phyloP scores from a whole-genome alignment of 208 protist genomes.

The Entamoeba invadens region DNA sequence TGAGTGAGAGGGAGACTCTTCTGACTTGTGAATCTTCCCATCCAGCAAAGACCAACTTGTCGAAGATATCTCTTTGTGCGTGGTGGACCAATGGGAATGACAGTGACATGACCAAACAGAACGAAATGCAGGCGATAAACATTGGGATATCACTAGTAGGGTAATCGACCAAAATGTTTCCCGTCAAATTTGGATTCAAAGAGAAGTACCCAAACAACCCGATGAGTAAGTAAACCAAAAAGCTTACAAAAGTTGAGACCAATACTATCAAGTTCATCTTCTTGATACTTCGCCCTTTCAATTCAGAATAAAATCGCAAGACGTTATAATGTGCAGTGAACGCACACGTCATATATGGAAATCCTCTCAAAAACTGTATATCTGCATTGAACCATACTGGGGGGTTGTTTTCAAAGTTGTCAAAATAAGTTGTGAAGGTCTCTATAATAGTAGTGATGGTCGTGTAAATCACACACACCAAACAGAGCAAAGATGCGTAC shows the following conservation, averaged over 20 bases:
- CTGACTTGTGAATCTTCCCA: not conserved
- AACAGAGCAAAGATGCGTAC: not conserved
- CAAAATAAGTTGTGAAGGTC: not conserved
- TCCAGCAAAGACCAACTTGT: not conserved
- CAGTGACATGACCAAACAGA: not conserved
- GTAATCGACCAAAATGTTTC: not conserved
- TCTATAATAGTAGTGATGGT: not conserved
- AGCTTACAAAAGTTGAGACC: not conserved
- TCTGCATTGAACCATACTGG: not conserved
- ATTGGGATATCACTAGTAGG: not conserved
- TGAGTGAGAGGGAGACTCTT: not conserved
- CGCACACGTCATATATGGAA: not conserved
- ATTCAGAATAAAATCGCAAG: conserved; percentile 2
- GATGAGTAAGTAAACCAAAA: not conserved
- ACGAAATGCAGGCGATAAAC: not conserved
- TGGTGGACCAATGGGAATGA: not conserved
- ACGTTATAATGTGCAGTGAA: conserved; percentile 7
- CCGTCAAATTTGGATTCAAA: not conserved
- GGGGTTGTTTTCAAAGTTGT: not conserved
- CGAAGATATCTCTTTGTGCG: not conserved
- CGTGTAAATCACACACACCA: not conserved
- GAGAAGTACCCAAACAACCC: conserved; percentile 7
- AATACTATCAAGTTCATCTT: not conserved
- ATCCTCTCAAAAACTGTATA: not conserved
- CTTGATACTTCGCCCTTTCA: not conserved